phyloP scores from a whole-genome alignment of 305 asterid genomes.

The Striga hermonthica region DNA sequence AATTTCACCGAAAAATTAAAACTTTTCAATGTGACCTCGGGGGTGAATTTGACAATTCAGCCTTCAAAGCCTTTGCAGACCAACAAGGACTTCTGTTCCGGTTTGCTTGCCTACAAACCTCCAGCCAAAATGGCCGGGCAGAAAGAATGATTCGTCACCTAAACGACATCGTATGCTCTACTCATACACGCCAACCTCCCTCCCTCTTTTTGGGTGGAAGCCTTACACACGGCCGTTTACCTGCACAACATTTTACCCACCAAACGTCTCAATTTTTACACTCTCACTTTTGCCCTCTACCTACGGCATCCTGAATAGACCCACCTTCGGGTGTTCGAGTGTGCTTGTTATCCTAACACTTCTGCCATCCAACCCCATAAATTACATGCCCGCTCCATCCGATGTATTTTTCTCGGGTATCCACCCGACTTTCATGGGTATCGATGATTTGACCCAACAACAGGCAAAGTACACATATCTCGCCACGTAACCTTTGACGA shows the following conservation, averaged over 20 bases:
- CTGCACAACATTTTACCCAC: not conserved
- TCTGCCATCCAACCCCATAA: not conserved
- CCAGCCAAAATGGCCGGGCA: not conserved
- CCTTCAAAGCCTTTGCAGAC: not conserved
- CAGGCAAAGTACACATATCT: not conserved
- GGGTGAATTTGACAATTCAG: not conserved
- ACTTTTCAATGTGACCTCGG: not conserved
- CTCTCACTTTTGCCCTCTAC: not conserved
- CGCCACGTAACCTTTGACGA: not conserved
- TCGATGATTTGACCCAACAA: not conserved
- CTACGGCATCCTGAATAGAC: not conserved
- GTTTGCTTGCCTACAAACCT: not conserved
- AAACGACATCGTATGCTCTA: not conserved
- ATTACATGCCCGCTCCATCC: not conserved
- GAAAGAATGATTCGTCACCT: not conserved
- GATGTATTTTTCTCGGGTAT: not conserved
- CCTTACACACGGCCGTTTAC: not conserved
- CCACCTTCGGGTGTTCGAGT: not conserved
- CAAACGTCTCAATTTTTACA: not conserved
- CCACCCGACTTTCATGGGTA: not conserved
- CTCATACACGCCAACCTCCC: not conserved
- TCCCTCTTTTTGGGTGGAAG: not conserved
- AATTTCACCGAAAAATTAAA: not conserved
- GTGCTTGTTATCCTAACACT: not conserved
- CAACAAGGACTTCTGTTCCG: not conserved